A percentile compares a stretch with the other conserved stretches of the same genome.
Evolutionary conservation across 2,329 filamentous ascomycete genomes (phyloP).

Genomic region (Xylogone sp.): DNA sequence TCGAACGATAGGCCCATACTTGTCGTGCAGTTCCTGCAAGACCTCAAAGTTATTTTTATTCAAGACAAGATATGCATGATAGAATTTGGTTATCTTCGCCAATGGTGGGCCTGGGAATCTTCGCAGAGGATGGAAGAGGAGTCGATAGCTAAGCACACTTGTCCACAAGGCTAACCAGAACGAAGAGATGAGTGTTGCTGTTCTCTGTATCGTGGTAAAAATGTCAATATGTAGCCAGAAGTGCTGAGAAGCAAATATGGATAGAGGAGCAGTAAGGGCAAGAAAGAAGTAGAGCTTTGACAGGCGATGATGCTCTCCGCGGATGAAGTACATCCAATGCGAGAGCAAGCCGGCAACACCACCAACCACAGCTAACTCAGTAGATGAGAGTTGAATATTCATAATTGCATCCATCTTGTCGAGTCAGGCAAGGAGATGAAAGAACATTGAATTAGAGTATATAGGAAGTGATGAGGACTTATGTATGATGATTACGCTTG

Average conservation of each 20-base stretch:
- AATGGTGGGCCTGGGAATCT: conserved; percentile 22
- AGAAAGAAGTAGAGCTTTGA: not conserved
- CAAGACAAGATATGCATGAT: conserved; percentile 5
- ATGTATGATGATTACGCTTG: too few relatives aligned
- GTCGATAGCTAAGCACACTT: conserved; percentile 50
- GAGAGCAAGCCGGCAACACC: conserved; percentile 9
- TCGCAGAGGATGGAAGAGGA: conserved; percentile 37
- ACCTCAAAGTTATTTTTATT: conserved; percentile 9
- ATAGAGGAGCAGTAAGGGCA: not conserved
- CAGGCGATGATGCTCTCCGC: conserved; percentile 15
- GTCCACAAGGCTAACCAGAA: conserved; percentile 21
- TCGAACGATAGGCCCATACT: conserved; percentile 21
- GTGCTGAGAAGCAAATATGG: not conserved
- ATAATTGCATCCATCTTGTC: too few relatives aligned
- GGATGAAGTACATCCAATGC: conserved; percentile 18
- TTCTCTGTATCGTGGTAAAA: not conserved
- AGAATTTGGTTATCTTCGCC: conserved; percentile 18
- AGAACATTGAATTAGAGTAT: too few relatives aligned
- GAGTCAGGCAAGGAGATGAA: too few relatives aligned
- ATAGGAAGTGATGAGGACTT: too few relatives aligned
- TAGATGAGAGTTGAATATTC: too few relatives aligned
- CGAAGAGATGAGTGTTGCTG: conserved; percentile 2
- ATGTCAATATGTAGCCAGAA: not conserved
- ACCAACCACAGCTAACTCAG: too few relatives aligned
- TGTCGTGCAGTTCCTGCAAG: conserved; percentile 10